These are phyloP conservation scores for Lipomyces orientalis DNA, from an alignment of 805 yeast species.

Conservation along the genomic window DNA sequence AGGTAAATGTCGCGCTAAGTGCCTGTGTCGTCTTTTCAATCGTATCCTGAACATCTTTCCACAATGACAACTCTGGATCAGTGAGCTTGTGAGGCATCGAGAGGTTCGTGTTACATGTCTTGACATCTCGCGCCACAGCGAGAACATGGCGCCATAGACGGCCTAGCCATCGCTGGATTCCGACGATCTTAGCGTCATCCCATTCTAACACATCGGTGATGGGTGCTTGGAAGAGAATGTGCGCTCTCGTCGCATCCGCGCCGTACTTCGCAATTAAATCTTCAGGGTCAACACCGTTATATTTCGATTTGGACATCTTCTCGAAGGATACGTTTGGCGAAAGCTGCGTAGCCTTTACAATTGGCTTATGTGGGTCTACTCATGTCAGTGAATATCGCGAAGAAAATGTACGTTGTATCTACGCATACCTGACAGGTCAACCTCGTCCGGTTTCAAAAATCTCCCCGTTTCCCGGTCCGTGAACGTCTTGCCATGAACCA, in stretches of 20 bases:
- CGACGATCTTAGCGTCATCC: constrained; percentile 88
- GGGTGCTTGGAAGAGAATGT: constrained; percentile 90
- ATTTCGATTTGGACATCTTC: constrained; percentile 96
- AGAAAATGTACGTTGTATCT: constrained; percentile 32
- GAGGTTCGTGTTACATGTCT: constrained; percentile 5
- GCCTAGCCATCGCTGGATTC: constrained; percentile 84
- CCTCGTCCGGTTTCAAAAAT: constrained; percentile 80
- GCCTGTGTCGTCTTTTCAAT: constrained; percentile 62
- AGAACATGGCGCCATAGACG: constrained; percentile 50
- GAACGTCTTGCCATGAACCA: constrained; percentile 94
- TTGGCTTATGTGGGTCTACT: constrained; percentile 47
- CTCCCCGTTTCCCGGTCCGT: constrained; percentile 72
- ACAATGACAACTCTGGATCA: constrained; percentile 59
- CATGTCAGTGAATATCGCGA: constrained; percentile 9
- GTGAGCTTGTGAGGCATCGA: constrained; percentile 38
- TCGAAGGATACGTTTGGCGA: constrained; percentile 68
- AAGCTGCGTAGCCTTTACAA: constrained; percentile 56
- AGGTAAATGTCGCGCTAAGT: constrained; percentile 60
- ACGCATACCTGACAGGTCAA: constrained; percentile 50
- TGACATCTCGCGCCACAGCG: constrained; percentile 12
- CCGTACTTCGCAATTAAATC: constrained; percentile 78
- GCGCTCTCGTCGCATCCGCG: constrained; percentile 94
- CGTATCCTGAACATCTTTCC: constrained; percentile 60
- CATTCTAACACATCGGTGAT: constrained; percentile 79
- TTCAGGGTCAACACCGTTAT: constrained; percentile 91